Conservation (phyloP, 805 yeast species). For the Kuraishia cidri region DNA sequence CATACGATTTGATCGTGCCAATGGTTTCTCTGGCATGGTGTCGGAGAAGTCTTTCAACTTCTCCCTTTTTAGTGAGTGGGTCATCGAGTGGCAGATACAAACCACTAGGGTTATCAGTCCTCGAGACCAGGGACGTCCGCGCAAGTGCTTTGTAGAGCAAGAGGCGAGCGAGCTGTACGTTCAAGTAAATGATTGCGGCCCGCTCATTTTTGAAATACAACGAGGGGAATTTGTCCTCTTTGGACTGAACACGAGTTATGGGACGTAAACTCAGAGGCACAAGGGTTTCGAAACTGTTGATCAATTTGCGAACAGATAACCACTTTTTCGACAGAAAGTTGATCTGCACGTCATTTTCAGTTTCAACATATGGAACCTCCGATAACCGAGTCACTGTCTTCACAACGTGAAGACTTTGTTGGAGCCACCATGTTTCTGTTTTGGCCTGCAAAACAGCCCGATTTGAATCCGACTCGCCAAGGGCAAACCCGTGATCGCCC, state of each 20-base stretch:
- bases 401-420: slow-evolving; percentile 4
- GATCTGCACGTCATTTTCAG: slow-evolving; percentile 2
- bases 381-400: slow-evolving; percentile 4
- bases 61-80: no score
- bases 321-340: slow-evolving; percentile 5
- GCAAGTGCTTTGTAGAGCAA: not conserved
- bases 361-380: slow-evolving; percentile 4
- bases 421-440: slow-evolving; percentile 8
- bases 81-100: no score
- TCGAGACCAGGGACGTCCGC: not conserved
- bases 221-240: not conserved
- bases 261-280: not conserved
- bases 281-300: slow-evolving; percentile 2
- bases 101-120: no score
- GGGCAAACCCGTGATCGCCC: slow-evolving; percentile 4
- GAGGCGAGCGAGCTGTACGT: not conserved
- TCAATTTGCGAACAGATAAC: slow-evolving; percentile 5
- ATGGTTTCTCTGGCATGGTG: no score
- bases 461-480: slow-evolving; percentile 1
- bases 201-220: slow-evolving; percentile 1
- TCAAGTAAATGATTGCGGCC: slow-evolving; percentile 1
- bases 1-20: no score
- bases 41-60: no score
- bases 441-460: no score
- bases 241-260: not conserved